phyloP scores from a whole-genome alignment of 331 rosid species.

The Rhamnella rubrinervis region DNA sequence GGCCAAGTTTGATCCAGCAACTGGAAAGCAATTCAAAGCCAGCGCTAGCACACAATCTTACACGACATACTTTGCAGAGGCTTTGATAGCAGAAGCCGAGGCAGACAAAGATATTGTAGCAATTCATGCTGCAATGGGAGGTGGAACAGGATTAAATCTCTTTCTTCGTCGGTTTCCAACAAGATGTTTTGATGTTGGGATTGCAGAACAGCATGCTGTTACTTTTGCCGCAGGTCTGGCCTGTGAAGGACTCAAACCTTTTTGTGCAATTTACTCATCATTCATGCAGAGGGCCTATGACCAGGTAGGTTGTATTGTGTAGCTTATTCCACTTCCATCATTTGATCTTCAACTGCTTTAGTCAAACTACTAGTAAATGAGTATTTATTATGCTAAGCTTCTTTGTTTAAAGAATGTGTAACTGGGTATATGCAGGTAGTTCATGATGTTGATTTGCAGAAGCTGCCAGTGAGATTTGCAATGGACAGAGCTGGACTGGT shows the following conservation, averaged over 20 bases:
- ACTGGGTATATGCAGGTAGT: conserved; percentile 62
- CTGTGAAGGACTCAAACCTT: conserved; percentile 89
- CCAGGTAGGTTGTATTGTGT: conserved; percentile 49
- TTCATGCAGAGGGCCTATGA: conserved; percentile 97
- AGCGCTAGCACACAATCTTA: conserved; percentile 72
- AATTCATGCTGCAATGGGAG: conserved; percentile 99
- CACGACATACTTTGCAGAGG: conserved; percentile 94
- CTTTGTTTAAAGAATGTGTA: conserved; percentile 3
- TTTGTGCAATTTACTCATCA: conserved; percentile 92
- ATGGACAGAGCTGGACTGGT: conserved; percentile 98
- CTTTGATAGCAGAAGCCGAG: conserved; percentile 95
- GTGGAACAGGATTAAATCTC: conserved; percentile 97
- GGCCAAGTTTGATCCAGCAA: conserved; percentile 83
- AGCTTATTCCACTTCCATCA: conserved; percentile 13
- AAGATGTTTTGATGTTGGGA: conserved; percentile 97
- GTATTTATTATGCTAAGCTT: background rate
- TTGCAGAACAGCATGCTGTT: conserved; percentile 92
- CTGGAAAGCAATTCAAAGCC: conserved; percentile 82
- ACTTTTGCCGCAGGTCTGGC: conserved; percentile 98
- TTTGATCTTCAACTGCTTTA: background rate
- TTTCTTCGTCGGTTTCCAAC: conserved; percentile 88
- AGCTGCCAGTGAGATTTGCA: conserved; percentile 89
- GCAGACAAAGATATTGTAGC: conserved; percentile 73
- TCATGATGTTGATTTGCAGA: conserved; percentile 96
- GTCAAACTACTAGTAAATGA: background rate